Evolutionary conservation across 2,329 filamentous ascomycete species (phyloP), one percentile per base, ranked within the genome.

Genomic region (Monilinia vaccinii-corymbosi): DNA sequence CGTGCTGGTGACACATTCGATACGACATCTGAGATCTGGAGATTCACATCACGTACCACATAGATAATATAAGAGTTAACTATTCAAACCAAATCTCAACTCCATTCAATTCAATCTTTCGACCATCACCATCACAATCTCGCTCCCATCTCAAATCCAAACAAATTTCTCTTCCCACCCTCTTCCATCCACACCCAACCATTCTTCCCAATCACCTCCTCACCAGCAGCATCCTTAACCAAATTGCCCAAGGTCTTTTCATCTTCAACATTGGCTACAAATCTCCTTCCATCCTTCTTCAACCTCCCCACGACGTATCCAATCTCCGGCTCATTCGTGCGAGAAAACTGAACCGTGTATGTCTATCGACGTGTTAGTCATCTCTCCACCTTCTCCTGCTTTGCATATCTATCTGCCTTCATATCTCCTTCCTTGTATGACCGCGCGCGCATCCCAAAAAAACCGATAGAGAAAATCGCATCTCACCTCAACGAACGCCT

Each of bases 341-440:
- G 75, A 31, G 73, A 71, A 66, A 79, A 85, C 55, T 83, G 78
- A 1, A 84, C 79, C 0, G 82, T 85, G 59, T 85, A 86, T 11
- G 82, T 85, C 79, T 84, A 8, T 38, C n/a, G 10, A 53, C 8
- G 16, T 58, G 6, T 32, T 36, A 42, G 44, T 11, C 21, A 1
- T 4, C n/a, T 32, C 13, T 21, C 8, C n/a, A n/a, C n/a, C n/a
- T n/a, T n/a, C n/a, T n/a, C 4, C 21, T 21, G 9, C 18, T 23
- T 32, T 31, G 34, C 13, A n/a, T 34, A 44, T 2, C 21, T 1
- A 11, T 32, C 21, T 11, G 32, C 11, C 16, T 14, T 8, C 32
- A 11, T 13, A 46, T 36, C 9, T 11, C 32, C 28, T n/a, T 9
- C 9, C 16, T 45, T 25, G 21, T 4, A 6, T 32, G 6, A 9